Evolutionary conservation across 202 grass and related monocot genomes (phyloP).

Genomic region (Setaria viridis): DNA sequence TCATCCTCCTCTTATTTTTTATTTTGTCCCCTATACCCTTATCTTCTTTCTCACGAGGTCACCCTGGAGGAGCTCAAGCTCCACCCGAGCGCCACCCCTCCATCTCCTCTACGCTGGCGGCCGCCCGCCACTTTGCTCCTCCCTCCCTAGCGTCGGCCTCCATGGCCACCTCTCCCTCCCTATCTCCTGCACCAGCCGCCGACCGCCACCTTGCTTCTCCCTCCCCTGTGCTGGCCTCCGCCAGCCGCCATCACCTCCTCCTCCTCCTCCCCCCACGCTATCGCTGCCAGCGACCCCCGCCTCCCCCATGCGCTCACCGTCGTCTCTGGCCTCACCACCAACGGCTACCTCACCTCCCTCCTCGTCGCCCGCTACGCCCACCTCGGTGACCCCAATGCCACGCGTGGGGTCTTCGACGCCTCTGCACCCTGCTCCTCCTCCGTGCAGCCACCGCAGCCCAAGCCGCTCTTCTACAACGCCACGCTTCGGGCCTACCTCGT

Average conservation of each 20-base stretch:
- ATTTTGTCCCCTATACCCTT: too few relatives aligned
- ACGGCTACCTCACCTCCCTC: conserved; percentile 63
- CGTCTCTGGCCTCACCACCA: conserved; percentile 51
- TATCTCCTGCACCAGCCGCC: too few relatives aligned
- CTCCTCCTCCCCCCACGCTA: too few relatives aligned
- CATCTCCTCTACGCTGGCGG: too few relatives aligned
- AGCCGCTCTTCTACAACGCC: conserved; percentile 69
- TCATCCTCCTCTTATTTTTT: too few relatives aligned
- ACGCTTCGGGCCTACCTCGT: conserved; percentile 64
- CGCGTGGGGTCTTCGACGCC: conserved; percentile 55
- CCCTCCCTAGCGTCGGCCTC: too few relatives aligned
- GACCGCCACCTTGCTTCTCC: not conserved
- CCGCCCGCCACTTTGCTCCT: too few relatives aligned
- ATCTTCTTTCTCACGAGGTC: too few relatives aligned
- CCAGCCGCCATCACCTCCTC: not conserved
- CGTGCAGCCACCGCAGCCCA: not conserved
- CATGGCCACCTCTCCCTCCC: too few relatives aligned
- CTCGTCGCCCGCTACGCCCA: conserved; percentile 65
- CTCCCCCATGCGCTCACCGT: conserved; percentile 50
- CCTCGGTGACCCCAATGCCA: conserved; percentile 43
- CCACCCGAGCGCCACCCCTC: too few relatives aligned
- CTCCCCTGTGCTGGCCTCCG: conserved; percentile 8
- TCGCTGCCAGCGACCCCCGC: conserved; percentile 41
- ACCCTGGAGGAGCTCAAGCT: too few relatives aligned
- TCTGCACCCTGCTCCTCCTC: not conserved